phyloP scores from a whole-genome alignment of 768 basidiomycete species.

The Pleurotus sapidus region DNA sequence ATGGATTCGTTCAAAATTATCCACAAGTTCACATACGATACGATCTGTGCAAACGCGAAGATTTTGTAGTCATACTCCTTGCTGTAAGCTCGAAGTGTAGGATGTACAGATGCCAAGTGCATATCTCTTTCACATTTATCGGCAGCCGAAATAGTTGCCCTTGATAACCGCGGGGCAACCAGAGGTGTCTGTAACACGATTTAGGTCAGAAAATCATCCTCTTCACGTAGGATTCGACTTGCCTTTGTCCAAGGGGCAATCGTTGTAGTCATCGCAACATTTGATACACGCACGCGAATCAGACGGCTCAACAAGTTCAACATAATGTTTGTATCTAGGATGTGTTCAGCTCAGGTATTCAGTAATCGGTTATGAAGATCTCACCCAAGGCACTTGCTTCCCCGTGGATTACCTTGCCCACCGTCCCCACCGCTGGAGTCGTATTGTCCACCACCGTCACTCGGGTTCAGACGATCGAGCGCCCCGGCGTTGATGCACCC shows the following conservation, averaged over 20 bases:
- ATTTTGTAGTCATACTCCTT: too few species aligned
- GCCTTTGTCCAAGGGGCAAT: constrained; percentile 30
- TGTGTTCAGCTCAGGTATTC: neutral
- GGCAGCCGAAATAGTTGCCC: constrained; percentile 9
- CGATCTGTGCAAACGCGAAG: too few species aligned
- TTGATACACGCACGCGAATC: constrained; percentile 29
- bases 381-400: constrained; percentile 27
- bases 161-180: constrained; percentile 25
- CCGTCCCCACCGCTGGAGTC: constrained; percentile 29
- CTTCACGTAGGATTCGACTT: neutral
- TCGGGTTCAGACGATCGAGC: constrained; percentile 24
- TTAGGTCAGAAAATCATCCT: neutral
- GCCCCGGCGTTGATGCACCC: constrained; percentile 25
- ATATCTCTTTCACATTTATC: neutral
- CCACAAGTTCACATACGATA: too few species aligned
- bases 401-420: constrained; percentile 27
- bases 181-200: constrained; percentile 16
- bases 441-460: constrained; percentile 31
- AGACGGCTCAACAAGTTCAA: constrained; percentile 29
- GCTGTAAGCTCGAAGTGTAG: neutral
- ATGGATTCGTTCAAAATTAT: too few species aligned
- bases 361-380: neutral
- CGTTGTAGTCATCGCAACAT: constrained; percentile 31
- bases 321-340: constrained; percentile 29
- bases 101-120: neutral